phyloP scores from a whole-genome alignment of 2,329 filamentous ascomycete genomes.

The Diaporthe ampelina region DNA sequence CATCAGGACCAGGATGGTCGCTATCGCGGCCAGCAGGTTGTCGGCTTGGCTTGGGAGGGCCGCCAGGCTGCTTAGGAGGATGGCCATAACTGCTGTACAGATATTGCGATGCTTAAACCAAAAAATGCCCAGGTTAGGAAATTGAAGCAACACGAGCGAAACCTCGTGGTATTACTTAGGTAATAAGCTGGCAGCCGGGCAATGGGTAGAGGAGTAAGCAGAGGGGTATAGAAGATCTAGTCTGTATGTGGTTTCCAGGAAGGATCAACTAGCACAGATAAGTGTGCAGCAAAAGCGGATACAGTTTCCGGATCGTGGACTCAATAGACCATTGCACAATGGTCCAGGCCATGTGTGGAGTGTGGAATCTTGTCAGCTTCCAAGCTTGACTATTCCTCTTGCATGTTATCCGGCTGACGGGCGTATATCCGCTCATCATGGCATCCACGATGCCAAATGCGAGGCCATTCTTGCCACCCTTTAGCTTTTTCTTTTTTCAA shows the following conservation, averaged over 20 bases:
- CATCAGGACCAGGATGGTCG: constrained; percentile 1
- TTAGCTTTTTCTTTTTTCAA: no score
- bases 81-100: not conserved
- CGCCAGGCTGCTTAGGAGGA: not conserved
- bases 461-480: no score
- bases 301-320: not conserved
- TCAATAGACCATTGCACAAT: not conserved
- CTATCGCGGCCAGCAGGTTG: not conserved
- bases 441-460: no score
- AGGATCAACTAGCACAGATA: not conserved
- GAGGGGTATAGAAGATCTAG: not conserved
- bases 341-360: no score
- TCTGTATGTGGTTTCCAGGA: not conserved
- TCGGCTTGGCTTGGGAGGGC: not conserved
- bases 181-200: not conserved
- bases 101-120: not conserved
- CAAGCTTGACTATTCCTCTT: no score
- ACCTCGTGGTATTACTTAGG: not conserved
- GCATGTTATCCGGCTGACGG: no score
- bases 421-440: no score
- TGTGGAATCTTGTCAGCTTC: no score
- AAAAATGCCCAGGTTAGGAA: not conserved
- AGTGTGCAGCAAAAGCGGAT: not conserved
- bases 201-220: not conserved
- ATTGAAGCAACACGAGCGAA: not conserved